Evolutionary conservation across 2,329 filamentous ascomycete species (phyloP).

Genomic region (Fusarium acutatum): DNA sequence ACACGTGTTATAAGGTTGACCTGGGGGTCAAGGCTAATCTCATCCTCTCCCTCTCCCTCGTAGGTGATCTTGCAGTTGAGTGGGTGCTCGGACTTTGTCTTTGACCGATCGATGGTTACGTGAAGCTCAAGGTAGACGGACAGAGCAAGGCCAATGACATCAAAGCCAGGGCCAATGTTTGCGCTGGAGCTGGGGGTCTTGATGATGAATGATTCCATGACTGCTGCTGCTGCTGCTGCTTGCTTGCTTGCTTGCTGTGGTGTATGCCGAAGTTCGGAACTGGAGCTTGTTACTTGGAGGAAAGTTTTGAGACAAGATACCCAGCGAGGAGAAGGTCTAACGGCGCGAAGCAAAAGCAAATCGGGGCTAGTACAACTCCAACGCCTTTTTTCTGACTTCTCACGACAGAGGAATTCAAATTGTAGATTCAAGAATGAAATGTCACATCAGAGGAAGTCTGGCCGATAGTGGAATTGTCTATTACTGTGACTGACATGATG

Average conservation of each 20-base stretch:
- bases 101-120: conserved; percentile 75
- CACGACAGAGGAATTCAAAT: background rate
- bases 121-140: conserved; percentile 92
- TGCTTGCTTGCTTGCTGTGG: conserved; percentile 35
- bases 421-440: conserved; percentile 4
- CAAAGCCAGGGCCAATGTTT: conserved; percentile 97
- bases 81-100: conserved; percentile 63
- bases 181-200: conserved; percentile 92
- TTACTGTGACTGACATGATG: conserved; percentile 13
- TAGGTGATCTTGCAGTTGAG: conserved; percentile 93
- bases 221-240: conserved; percentile 43
- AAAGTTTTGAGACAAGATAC: conserved; percentile 12
- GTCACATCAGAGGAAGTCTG: background rate
- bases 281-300: background rate
- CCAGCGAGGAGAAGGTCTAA: conserved; percentile 21
- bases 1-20: conserved; percentile 93
- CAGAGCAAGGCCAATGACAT: conserved; percentile 94
- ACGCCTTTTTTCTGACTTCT: background rate
- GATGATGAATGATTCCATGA: conserved; percentile 73
- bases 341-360: conserved; percentile 22
- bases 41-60: conserved; percentile 80
- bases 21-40: conserved; percentile 85
- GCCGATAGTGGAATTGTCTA: conserved; percentile 11
- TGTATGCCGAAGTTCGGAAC: conserved; percentile 12
- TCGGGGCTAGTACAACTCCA: conserved; percentile 24